Base-by-base conservation (phyloP, 768 basidiomycete genomes). In the Boletus reticuloceps region DNA sequence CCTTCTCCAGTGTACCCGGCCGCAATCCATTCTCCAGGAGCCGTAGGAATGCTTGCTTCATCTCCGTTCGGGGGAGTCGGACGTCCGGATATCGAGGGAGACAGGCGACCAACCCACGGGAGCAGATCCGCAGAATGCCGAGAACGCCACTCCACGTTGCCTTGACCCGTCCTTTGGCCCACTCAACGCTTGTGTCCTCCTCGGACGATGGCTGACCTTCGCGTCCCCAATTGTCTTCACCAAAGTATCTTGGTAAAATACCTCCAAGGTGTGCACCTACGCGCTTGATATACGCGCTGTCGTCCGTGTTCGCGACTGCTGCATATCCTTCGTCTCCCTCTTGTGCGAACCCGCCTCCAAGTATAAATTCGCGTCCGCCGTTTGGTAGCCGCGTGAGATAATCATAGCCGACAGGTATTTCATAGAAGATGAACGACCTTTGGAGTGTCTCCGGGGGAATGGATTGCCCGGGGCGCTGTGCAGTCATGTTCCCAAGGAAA, bases 91-190 rank as follows among this genome's bases (percentile, higher is more conserved):
- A 85, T 64, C 29, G 64, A 69, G 19, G 62, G 61, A 1, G 86
- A 80, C 49, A 89, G 65, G 20, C 84, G 75, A 31, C 88, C 88
- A n/a, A 89, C 84, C 88, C 88, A 89, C 1, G 88, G 88, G 65
- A 73, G 66, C 32, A 74, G 57, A 64, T 89, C 88, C 9, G 75
- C 77, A 1, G 88, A 89, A 85, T 60, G 3, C 81, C 86, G 16
- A 90, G 60, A 22, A 89, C 77, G 2, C 88, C 88, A 38, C 81
- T 80, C 87, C 88, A 89, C 4, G 69, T 57, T 12, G 79, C 75
- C 67, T 81, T 83, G 36, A 84, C 73, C 16, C 79, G 72, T 3
- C 79, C 82, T 34, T 67, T 55, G n/a, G 58, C 66, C 77, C 78
- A 79, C 38, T 58, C 56, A 3, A 22, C 52, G 11, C 19, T 20